These are phyloP conservation scores for Aphanomyces stellatus DNA, from an alignment of 352 stramenopile species.

Conservation along the genomic window DNA sequence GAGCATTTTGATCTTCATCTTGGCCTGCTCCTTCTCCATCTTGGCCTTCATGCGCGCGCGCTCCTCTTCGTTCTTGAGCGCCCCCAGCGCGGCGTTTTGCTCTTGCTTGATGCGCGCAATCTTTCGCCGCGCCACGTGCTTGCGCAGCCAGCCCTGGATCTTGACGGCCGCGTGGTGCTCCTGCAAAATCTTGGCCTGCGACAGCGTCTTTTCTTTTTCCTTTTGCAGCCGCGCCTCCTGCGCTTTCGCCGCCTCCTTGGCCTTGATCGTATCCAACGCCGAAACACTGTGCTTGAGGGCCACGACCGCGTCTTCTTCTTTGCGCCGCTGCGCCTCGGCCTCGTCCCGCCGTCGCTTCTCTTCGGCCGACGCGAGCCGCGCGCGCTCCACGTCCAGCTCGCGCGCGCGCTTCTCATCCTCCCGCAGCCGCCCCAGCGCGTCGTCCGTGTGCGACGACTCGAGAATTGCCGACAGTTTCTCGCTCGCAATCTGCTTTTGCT, in stretches of 20 bases:
- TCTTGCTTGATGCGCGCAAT: slow-evolving; percentile 38
- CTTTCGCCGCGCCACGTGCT: slow-evolving; percentile 34
- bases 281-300: slow-evolving; percentile 19
- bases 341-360: slow-evolving; percentile 15
- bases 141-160: slow-evolving; percentile 52
- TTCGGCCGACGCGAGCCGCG: slow-evolving; percentile 8
- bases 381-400: slow-evolving; percentile 1
- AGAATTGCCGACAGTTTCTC: slow-evolving; percentile 13
- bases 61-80: slow-evolving; percentile 50
- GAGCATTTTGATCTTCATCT: slow-evolving; percentile 48
- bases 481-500: slow-evolving; percentile 24
- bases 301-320: slow-evolving; percentile 48
- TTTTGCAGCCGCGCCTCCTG: slow-evolving; percentile 28
- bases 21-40: slow-evolving; percentile 58
- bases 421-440: not conserved
- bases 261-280: slow-evolving; percentile 40
- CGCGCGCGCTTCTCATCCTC: not conserved
- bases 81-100: slow-evolving; percentile 41
- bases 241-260: slow-evolving; percentile 39
- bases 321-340: slow-evolving; percentile 34
- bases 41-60: slow-evolving; percentile 40
- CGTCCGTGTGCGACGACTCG: slow-evolving; percentile 7
- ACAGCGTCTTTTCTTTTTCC: slow-evolving; percentile 35
- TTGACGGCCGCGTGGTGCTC: slow-evolving; percentile 50
- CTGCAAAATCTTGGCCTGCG: slow-evolving; percentile 35